Conservation (phyloP, 2,329 filamentous ascomycete genomes). For the Helotiales sp. region DNA sequence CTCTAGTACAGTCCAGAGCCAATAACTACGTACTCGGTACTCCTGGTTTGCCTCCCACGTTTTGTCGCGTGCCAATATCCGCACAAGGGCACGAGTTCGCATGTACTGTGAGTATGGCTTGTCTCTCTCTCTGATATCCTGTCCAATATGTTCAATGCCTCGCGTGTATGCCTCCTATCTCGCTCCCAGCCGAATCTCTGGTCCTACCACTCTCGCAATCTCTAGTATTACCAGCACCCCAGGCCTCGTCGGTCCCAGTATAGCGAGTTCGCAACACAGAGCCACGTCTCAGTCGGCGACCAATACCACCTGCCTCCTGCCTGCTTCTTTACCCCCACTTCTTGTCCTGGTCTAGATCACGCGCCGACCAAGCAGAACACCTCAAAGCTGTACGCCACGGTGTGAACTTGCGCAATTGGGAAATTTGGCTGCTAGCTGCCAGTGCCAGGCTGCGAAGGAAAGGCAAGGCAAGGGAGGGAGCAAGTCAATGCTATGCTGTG, state of each 20-base stretch:
- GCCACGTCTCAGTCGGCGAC: conserved; percentile 33
- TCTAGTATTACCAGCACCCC: conserved; percentile 18
- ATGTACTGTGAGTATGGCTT: conserved; percentile 30
- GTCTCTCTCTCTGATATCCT: conserved; percentile 14
- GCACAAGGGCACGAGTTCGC: conserved; percentile 42
- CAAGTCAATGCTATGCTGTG: conserved; percentile 33
- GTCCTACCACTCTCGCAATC: conserved; percentile 16
- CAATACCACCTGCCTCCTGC: conserved; percentile 29
- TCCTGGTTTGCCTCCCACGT: conserved; percentile 39
- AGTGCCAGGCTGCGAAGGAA: conserved; percentile 2
- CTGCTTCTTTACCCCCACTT: conserved; percentile 12
- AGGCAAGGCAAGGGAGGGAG: neutral
- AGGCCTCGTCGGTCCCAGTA: conserved; percentile 21
- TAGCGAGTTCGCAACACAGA: conserved; percentile 24
- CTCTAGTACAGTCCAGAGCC: conserved; percentile 24
- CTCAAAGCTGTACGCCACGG: conserved; percentile 19
- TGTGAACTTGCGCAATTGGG: conserved; percentile 26
- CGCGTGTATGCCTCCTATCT: conserved; percentile 6
- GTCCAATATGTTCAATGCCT: conserved; percentile 5
- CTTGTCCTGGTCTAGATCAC: conserved; percentile 30
- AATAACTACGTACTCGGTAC: conserved; percentile 35
- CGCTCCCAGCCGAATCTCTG: conserved; percentile 11
- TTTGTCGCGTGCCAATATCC: conserved; percentile 41
- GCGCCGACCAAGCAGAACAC: conserved; percentile 14
- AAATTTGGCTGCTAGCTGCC: conserved; percentile 12